Evolutionary conservation across 2,329 filamentous ascomycete species (phyloP), one percentile per base, ranked within the genome.

Genomic region (Hypoxylon sp.): DNA sequence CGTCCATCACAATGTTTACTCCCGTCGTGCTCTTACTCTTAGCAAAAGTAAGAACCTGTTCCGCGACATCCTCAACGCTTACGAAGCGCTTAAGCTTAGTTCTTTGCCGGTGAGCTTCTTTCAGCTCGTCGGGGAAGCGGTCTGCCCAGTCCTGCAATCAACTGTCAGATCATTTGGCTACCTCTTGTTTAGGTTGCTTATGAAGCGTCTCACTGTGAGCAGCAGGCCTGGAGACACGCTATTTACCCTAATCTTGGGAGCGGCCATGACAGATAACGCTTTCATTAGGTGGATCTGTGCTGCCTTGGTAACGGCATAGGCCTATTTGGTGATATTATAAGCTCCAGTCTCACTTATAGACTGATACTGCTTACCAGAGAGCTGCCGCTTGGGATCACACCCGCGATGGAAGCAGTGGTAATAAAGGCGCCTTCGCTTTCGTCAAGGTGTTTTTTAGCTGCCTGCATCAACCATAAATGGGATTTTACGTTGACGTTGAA

Each of bases 231-330:
- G 87, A 3, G 83, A 85, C 0, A 90, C 85, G 46, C 80, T 83
- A 68, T 90, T 90, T 5, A 89, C 87, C n/a, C 87, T 76, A 21
- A 90, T 85, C 46, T 82, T 82, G 0, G 87, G 86, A 0, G 82
- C 83, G 10, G 83, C 83, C 63, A 86, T 85, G 3, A 81, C 74
- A 0, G 87, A 87, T 32, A 89, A 79, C 7, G 81, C 82, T 70
- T 86, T 88, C 14, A 83, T 81, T 2, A 90, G 80, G 73, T 90
- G 87, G 38, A 89, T 80, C 63, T 90, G 87, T 10, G 93, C 93
- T 0, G 92, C 87, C 77, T 96, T 96, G 38, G 91, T 92, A 17
- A 94, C 90, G 0, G 89, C 84, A 75, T 96, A 96, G 2, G 93
- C 87, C 90, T 86, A 50, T 41, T 21, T 30, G 14, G 28, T 49